These are phyloP conservation scores for Diaporthe batatas DNA, from an alignment of 2,329 filamentous ascomycete genomes.

Conservation along the genomic window DNA sequence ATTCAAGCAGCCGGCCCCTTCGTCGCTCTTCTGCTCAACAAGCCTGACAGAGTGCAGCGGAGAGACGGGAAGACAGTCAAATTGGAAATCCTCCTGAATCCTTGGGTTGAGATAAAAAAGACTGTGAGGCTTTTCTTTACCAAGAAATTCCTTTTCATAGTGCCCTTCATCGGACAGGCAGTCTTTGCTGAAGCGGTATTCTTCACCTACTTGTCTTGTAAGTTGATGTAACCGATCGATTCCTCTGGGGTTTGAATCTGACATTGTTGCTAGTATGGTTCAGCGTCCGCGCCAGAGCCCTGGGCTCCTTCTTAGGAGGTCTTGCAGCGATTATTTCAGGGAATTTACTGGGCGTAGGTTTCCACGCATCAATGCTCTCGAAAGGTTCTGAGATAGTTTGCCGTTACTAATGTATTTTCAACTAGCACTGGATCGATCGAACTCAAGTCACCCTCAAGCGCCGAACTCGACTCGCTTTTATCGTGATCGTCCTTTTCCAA, in stretches of 20 bases:
- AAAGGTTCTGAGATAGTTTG: background rate
- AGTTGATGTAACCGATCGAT: constrained; percentile 41
- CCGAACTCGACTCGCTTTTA: constrained; percentile 69
- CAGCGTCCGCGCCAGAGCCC: constrained; percentile 74
- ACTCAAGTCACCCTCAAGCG: constrained; percentile 65
- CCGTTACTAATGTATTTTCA: constrained; percentile 42
- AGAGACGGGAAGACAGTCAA: constrained; percentile 74
- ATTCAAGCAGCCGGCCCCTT: constrained; percentile 76
- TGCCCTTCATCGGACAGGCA: constrained; percentile 77
- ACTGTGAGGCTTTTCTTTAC: constrained; percentile 71
- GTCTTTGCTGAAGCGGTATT: constrained; percentile 80
- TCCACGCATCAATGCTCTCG: constrained; percentile 43
- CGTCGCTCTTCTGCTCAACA: constrained; percentile 73
- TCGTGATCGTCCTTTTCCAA: constrained; percentile 66
- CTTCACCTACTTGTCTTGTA: constrained; percentile 73
- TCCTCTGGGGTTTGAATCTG: background rate
- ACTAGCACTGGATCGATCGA: constrained; percentile 69
- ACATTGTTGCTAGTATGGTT: constrained; percentile 69
- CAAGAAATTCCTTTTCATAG: constrained; percentile 72
- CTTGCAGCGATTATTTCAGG: constrained; percentile 75
- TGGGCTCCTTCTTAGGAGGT: constrained; percentile 79
- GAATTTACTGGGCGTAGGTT: constrained; percentile 72
- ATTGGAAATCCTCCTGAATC: constrained; percentile 68
- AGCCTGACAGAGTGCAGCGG: constrained; percentile 72
- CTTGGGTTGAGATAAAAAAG: constrained; percentile 70